Evolutionary conservation across 164 flowering plant species (phyloP), one percentile per base, ranked within the genome.

Genomic region (Magnolia changhungtana): DNA sequence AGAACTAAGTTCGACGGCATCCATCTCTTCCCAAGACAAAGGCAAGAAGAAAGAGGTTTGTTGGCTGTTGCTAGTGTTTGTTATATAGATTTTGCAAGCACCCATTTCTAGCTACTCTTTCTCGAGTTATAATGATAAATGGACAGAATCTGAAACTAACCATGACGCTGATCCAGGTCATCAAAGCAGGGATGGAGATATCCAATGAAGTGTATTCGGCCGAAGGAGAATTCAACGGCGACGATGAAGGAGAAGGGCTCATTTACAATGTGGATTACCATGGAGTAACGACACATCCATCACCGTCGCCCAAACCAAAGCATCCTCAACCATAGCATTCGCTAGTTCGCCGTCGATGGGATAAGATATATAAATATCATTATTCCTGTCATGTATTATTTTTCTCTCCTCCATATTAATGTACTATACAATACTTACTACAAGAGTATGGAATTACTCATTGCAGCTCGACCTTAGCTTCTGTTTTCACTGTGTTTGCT

Each of bases 241-340:
- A 80, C 2, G 68, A 80, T 24, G 71, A 68, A 14, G 80, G 67
- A 24, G 86, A 84, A n/a, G 86, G 79, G 31, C 78, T 84, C 50
- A 71, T 88, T 72, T 90, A 90, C 82, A 87, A 90, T 78, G 85
- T 82, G 49, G 94, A 89, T 77, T 90, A 89, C 72, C 92, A 86
- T 75, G 94, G 92, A 50, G 94, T 89, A 8, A 85, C 87, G 1
- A 90, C 94, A 52, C 94, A 90, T 78, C 91, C 93, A 20, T 37
- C 45, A 4, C 45, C 45, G 7, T 37, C 45, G 7, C 78, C 84
- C 27, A 55, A 55, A 55, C 91, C 94, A 50, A 90, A 83, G 77
- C 90, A 89, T 80, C 88, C 89, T 37, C 78, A 67, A 52, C 79
- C 85, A 29, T 65, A 65, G 68, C 24, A 11, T 16, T 55, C 61